These are phyloP conservation scores for Talaromyces borbonicus DNA, from an alignment of 495 filamentous ascomycete genomes.

Conservation along the genomic window DNA sequence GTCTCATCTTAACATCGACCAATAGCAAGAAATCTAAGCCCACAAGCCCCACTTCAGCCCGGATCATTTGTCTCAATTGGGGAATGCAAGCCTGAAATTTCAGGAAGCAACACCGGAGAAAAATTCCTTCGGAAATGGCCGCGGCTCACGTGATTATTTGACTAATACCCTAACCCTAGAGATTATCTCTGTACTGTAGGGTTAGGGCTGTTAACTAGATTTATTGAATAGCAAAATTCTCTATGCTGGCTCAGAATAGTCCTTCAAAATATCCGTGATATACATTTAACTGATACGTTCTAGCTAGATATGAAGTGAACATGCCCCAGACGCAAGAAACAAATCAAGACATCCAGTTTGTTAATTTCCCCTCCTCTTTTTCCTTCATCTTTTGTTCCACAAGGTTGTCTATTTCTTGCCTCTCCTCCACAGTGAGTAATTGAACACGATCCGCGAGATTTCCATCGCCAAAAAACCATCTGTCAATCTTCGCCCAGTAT, in stretches of 20 bases:
- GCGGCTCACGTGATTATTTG: too few species aligned
- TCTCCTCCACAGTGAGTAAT: constrained; percentile 8
- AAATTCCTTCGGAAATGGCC: too few species aligned
- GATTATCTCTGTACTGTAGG: too few species aligned
- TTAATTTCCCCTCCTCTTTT: background rate
- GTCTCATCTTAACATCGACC: too few species aligned
- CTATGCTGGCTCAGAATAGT: background rate
- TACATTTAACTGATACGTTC: background rate
- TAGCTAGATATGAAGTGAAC: background rate
- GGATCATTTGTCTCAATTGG: too few species aligned
- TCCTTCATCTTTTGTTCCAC: constrained; percentile 7
- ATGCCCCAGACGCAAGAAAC: background rate
- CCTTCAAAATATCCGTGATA: background rate
- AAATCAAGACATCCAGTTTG: background rate
- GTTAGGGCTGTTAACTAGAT: too few species aligned
- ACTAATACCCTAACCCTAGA: too few species aligned
- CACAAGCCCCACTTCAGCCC: too few species aligned
- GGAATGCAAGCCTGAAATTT: too few species aligned
- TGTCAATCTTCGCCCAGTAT: constrained; percentile 11
- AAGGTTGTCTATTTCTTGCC: constrained; percentile 8
- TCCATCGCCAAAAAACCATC: constrained; percentile 9
- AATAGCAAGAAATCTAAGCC: too few species aligned
- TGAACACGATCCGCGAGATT: constrained; percentile 3
- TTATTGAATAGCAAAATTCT: background rate
- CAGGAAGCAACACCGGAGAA: too few species aligned